Percentiles rank a stretch among this genome's conserved stretches.
Evolutionary conservation across 176 grass and related monocot genomes (phyloP).

Genomic region (Bonia amplexicaulis): DNA sequence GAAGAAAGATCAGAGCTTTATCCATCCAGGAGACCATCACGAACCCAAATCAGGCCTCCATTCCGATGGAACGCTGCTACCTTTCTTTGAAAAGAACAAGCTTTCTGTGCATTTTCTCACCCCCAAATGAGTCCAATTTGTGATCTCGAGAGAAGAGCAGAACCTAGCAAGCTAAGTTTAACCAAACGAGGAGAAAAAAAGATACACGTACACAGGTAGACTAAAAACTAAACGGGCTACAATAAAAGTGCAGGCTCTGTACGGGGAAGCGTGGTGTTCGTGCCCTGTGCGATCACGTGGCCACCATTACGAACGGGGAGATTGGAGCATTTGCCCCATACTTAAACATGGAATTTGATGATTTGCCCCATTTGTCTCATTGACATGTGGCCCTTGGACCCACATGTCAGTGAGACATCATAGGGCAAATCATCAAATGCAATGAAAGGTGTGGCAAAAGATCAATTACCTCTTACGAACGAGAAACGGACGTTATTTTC

Average conservation of each 20-base stretch:
- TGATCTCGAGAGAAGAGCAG: slow-evolving; percentile 10
- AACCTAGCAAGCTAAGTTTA: background rate
- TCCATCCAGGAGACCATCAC: background rate
- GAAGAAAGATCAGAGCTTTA: slow-evolving; percentile 3
- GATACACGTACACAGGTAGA: slow-evolving; percentile 11
- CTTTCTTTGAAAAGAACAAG: background rate
- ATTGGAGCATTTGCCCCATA: no score
- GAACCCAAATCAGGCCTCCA: background rate
- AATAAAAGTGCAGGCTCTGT: background rate
- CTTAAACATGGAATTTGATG: no score
- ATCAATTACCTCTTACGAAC: no score
- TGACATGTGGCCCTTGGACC: no score
- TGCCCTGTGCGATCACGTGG: slow-evolving; percentile 46
- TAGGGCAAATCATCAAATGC: no score
- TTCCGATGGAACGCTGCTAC: slow-evolving; percentile 19
- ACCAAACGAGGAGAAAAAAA: background rate
- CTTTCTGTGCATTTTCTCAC: background rate
- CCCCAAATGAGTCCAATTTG: background rate
- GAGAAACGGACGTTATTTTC: background rate
- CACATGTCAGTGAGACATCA: no score
- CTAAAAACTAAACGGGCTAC: background rate
- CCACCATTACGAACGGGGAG: slow-evolving; percentile 36
- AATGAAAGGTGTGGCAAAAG: no score
- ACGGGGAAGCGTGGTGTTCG: slow-evolving; percentile 17
- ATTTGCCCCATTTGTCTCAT: no score